Base-by-base conservation (phyloP, 306 rosid genomes). In the Arachis stenosperma region DNA sequence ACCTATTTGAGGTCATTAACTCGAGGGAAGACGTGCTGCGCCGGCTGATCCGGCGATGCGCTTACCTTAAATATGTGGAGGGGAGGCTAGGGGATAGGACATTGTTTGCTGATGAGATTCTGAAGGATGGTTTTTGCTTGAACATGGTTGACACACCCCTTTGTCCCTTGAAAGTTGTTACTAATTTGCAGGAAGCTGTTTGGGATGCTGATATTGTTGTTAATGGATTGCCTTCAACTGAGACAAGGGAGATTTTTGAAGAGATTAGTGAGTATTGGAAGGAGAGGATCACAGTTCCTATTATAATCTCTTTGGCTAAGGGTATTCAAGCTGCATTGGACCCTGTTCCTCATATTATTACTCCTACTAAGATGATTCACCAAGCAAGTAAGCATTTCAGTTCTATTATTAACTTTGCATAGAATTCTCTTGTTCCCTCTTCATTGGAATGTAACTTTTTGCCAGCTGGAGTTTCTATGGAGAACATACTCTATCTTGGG, bases 121-220 rank as follows among this genome's bases (percentile, higher is more conserved):
- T 90, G 75, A 90, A 88, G 73, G 98, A 93, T 70, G 98, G 98
- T 2, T 85, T 93, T 74, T 93, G 98, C 79, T 82, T 89, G 86
- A 93, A 93, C 77, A 93, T 93, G 98, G 82, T 93, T 65, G 93
- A 90, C 29, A 93, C 97, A 5, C 98, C 98, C 27, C 87, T 93
- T 64, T 90, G 96, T 75, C 98, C 93, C 2, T 75, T 93, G 87
- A 93, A 93, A 76, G 98, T 93, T 13, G 96, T 93, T 13, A 89
- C 96, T 4, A 93, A 91, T 75, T 84, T 93, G 93, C 98, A 93
- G 79, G 98, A 93, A 70, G 98, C 98, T 54, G 92, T 93, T 81
- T 93, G 97, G 98, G 96, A 93, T 83, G 98, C 98, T 7, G 97
- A 93, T 79, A 81, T 93, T 63, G 93, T 93, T n/a, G 89, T 93